Conservation (phyloP, 1,139 yeast species). For the Protomyces pachydermus region DNA sequence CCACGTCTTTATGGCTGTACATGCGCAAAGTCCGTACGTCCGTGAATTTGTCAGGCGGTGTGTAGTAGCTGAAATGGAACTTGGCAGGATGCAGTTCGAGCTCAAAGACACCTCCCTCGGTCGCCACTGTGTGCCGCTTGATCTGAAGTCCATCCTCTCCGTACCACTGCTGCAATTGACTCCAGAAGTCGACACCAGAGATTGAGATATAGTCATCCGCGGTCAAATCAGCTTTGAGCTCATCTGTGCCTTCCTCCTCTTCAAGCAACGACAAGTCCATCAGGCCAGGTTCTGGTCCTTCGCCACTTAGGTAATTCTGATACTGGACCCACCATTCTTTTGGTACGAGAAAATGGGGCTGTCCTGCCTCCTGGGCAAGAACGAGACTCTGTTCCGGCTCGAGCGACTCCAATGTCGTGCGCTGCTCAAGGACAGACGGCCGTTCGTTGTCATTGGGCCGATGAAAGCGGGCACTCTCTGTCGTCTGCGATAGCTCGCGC, state of each 20-base stretch:
- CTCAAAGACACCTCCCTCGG: not conserved
- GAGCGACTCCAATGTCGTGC: not conserved
- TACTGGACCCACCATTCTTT: slow-evolving; percentile 1
- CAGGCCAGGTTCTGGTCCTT: slow-evolving; percentile 1
- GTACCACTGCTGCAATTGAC: slow-evolving; percentile 14
- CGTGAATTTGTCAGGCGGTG: slow-evolving; percentile 23
- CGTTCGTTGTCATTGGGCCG: not conserved
- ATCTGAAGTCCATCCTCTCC: slow-evolving; percentile 8
- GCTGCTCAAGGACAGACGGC: not conserved
- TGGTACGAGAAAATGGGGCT: slow-evolving; percentile 16
- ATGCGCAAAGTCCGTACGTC: slow-evolving; percentile 7
- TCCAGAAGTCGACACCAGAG: slow-evolving; percentile 11
- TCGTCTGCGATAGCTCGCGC: not conserved
- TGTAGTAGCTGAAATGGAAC: slow-evolving; percentile 18
- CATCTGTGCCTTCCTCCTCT: not conserved
- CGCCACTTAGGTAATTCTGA: not conserved
- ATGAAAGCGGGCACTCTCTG: not conserved
- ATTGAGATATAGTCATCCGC: slow-evolving; percentile 1
- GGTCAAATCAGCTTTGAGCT: not conserved
- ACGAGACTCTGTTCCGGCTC: not conserved
- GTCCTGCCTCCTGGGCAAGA: slow-evolving; percentile 20
- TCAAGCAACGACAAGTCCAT: slow-evolving; percentile 5
- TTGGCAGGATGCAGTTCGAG: slow-evolving; percentile 12
- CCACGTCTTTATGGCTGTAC: slow-evolving; percentile 21
- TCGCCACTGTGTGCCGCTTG: slow-evolving; percentile 11